Evolutionary conservation across 371 early-diverging fungal genomes (phyloP).

Genomic region (Apophysomyces sp.): DNA sequence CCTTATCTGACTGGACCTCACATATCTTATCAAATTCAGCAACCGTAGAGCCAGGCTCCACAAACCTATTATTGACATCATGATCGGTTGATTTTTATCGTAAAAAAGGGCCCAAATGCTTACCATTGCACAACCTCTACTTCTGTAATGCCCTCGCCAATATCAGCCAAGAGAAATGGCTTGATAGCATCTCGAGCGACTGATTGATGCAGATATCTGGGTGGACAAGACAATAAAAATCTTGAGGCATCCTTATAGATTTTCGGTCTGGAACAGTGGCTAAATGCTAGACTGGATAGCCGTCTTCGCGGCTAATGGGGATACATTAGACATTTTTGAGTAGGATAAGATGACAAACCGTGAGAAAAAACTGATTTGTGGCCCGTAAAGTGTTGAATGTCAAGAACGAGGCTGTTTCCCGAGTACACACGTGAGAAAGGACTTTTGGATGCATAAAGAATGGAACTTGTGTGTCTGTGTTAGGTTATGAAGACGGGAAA

Average conservation of each 20-base stretch:
- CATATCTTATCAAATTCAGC: constrained; percentile 93
- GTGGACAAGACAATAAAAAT: neutral
- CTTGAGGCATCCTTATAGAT: neutral
- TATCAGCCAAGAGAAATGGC: constrained; percentile 94
- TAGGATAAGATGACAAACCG: neutral
- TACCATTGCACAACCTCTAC: constrained; percentile 97
- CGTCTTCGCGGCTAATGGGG: neutral
- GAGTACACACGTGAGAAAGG: neutral
- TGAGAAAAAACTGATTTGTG: neutral
- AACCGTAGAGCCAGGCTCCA: constrained; percentile 88
- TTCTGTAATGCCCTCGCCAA: constrained; percentile 98
- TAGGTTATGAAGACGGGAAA: neutral
- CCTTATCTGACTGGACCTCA: constrained; percentile 98
- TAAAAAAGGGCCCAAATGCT: neutral
- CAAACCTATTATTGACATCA: constrained; percentile 61
- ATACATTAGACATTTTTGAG: neutral
- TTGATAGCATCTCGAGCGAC: constrained; percentile 38
- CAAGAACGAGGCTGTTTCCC: neutral
- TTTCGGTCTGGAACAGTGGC: neutral
- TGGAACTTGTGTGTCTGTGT: neutral
- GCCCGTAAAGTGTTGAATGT: neutral
- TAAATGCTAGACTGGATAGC: neutral
- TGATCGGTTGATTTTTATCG: neutral
- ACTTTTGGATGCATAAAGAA: neutral
- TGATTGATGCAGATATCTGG: neutral